phyloP scores from a whole-genome alignment of 1,139 yeast genomes.

The Pneumocystis canis region DNA sequence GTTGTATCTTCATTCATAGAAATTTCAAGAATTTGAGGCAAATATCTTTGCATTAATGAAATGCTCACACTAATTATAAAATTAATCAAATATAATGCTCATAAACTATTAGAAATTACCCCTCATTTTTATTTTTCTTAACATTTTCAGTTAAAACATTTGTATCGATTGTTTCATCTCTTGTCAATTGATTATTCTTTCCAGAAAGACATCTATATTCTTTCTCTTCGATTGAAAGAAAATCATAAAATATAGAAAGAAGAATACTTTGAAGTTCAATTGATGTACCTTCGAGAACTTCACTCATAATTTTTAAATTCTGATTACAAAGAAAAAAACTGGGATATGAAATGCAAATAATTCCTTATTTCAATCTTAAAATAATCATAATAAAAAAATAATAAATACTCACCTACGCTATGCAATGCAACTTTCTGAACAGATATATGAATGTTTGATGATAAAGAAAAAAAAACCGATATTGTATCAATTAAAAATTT shows the following conservation, averaged over 20 bases:
- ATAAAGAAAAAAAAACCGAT: constrained; percentile 35
- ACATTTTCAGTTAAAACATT: not conserved
- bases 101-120: not conserved
- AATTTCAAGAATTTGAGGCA: constrained; percentile 33
- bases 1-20: constrained; percentile 36
- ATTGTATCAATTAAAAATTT: constrained; percentile 44
- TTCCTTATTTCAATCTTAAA: constrained; percentile 21
- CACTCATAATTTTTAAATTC: constrained; percentile 40
- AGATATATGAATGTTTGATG: constrained; percentile 19
- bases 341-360: constrained; percentile 47
- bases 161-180: not conserved
- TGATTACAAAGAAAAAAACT: constrained; percentile 43
- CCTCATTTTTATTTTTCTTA: not conserved
- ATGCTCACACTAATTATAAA: constrained; percentile 36
- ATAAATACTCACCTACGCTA: constrained; percentile 26
- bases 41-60: constrained; percentile 51
- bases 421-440: constrained; percentile 40
- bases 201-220: constrained; percentile 32
- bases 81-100: not conserved
- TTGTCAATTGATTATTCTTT: constrained; percentile 23
- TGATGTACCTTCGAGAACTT: constrained; percentile 23
- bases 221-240: constrained; percentile 32
- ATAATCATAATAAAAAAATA: not conserved
- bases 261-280: constrained; percentile 35
- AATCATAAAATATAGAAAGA: constrained; percentile 40